Base-by-base conservation (phyloP, 768 basidiomycete genomes). In the Podaxis sp. region DNA sequence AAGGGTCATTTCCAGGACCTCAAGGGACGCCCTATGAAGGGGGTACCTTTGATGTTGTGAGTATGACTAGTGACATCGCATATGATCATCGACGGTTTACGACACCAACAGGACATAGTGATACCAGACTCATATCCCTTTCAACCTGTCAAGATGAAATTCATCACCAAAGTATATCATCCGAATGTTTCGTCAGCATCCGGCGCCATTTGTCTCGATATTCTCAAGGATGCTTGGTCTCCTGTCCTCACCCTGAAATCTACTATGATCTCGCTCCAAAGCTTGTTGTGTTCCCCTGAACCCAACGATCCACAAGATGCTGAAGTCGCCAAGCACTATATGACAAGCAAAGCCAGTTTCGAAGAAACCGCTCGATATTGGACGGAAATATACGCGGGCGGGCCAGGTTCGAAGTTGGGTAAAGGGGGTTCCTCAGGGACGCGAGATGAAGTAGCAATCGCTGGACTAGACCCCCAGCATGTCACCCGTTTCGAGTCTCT, bases 271-370 rank as follows among this genome's bases (percentile, higher is more conserved):
- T 96, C 94, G 2, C 83, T 99, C 13, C 96, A 98, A 73, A 93
- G 91, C 41, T 82, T 98, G 24, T 81, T 99, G 17, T 96, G 95
- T 75, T 91, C 89, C 8, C 96, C 96, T 0, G 95, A 97, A 72
- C 96, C 96, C 7, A 92, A 91, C 66, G 96, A 98, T 71, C 96
- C 96, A 0, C 96, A 98, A 76, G 96, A 99, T 71, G 96, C 96
- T 0, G 95, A 99, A 76, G 96, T 99, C 11, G 96, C 96, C 12
- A 98, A 97, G 73, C 96, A 97, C 71, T 99, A 92, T 69, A 90
- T 92, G 74, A 93, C 95, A 12, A 92, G 90, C 73, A 89, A 89
- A 72, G 77, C 78, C 26, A 88, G 90, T 69, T 99, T 99, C 67
- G 92, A 96, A 63, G 91, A 91, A 41, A 99, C 96, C 3, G 96